Base-by-base conservation (phyloP, 257 asterid genomes). In the Solanum neorickii region DNA sequence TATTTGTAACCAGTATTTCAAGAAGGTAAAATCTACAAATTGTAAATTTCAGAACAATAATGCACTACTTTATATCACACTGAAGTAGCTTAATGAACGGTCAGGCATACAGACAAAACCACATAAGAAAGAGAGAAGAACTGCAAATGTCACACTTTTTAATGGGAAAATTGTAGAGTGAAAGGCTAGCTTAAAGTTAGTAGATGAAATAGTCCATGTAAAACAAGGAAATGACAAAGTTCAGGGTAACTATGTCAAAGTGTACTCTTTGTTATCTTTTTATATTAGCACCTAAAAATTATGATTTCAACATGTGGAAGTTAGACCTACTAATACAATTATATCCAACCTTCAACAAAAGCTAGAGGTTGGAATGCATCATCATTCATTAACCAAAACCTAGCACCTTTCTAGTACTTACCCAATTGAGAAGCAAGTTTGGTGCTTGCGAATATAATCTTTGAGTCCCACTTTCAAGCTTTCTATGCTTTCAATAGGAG, bases 381-480 rank as follows among this genome's bases (percentile, higher is more conserved):
- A 73, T 73, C 80, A 73, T 73, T 73, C 15, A 35, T 35, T 35
- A 73, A 44, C 47, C 82, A 73, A 35, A 37, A 37, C 18, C 29
- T 37, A 73, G 82, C 84, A 78, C 65, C 84, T 47, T 47, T 78
- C 16, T 12, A 85, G 62, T 72, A 91, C 97, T 85, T 87, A 92
- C 99, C 93, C 93, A 90, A 87, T 89, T 88, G 92, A 88, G 90
- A 91, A 93, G 93, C 97, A 92, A 80, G 88, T 88, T 88, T 83
- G 87, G 92, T 92, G 97, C 93, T 92, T 94, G 89, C 87, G 88
- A 82, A 93, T 93, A 87, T 93, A 94, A 70, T 95, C 98, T 87
- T 93, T 93, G 86, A 96, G 85, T 77, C 97, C 98, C 89, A 88
- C 87, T 92, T 89, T 92, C 92, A 96, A 91, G 87, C 88, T 87